These are phyloP conservation scores for Ganoderma boninense DNA, from an alignment of 1,284 basidiomycete genomes.

Conservation along the genomic window DNA sequence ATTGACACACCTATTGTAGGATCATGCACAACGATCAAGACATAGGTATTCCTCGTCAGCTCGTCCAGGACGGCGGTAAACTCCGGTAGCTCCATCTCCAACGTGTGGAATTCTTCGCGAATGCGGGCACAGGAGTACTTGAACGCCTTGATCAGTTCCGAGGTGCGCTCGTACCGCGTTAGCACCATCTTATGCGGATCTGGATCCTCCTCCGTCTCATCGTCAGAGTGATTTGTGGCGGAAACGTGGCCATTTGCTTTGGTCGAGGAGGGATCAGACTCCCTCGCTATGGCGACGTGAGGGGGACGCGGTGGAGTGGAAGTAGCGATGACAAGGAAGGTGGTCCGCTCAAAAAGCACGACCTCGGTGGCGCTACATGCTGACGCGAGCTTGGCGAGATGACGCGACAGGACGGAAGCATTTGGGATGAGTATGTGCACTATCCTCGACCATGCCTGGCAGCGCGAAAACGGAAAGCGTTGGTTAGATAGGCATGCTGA, in stretches of 20 bases:
- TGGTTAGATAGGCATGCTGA: not conserved
- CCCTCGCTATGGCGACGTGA: constrained; percentile 22
- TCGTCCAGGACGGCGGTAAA: constrained; percentile 95
- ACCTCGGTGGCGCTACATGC: constrained; percentile 93
- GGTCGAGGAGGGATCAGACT: constrained; percentile 41
- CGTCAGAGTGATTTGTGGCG: constrained; percentile 20
- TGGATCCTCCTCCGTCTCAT: constrained; percentile 35
- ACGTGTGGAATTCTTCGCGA: constrained; percentile 81
- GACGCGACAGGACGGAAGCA: constrained; percentile 85
- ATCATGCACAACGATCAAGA: constrained; percentile 90
- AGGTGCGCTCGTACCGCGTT: constrained; percentile 94
- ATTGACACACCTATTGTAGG: constrained; percentile 78
- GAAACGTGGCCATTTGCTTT: constrained; percentile 32
- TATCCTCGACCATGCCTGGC: constrained; percentile 96
- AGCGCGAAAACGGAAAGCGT: not conserved
- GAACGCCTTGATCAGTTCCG: constrained; percentile 95
- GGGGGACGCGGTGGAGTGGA: constrained; percentile 50
- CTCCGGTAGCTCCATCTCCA: constrained; percentile 84
- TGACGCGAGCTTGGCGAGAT: constrained; percentile 86
- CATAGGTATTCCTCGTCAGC: constrained; percentile 94
- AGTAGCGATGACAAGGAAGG: constrained; percentile 95
- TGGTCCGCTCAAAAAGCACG: constrained; percentile 95
- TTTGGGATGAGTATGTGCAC: constrained; percentile 98
- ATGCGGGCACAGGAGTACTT: constrained; percentile 89
- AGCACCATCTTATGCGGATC: constrained; percentile 68